Conservation (phyloP, 1,139 yeast genomes). For the Lodderomyces metapsilosis region DNA sequence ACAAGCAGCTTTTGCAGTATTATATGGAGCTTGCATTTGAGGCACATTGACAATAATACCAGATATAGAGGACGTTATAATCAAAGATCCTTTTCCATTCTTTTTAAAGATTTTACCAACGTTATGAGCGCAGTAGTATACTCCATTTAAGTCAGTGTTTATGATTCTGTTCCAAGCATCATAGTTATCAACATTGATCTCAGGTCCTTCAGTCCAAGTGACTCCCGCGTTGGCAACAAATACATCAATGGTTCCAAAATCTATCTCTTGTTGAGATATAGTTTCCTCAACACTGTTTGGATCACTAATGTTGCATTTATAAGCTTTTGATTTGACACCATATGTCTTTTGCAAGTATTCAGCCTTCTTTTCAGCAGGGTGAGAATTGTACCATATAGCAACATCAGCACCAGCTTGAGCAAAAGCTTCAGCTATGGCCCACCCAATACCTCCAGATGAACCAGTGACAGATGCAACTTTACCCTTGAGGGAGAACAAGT, state of each 20-base stretch:
- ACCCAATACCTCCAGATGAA: conserved; percentile 83
- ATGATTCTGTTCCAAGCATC: conserved; percentile 61
- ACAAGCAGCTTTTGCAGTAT: conserved; percentile 85
- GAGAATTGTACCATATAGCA: conserved; percentile 66
- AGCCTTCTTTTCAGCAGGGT: conserved; percentile 62
- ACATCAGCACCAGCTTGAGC: conserved; percentile 93
- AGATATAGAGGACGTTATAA: conserved; percentile 83
- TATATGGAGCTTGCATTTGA: conserved; percentile 84
- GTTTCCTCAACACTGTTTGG: conserved; percentile 57
- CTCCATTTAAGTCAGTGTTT: conserved; percentile 72
- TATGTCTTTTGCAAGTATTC: conserved; percentile 56
- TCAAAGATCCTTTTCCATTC: conserved; percentile 68
- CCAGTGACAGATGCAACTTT: conserved; percentile 90
- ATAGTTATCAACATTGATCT: conserved; percentile 52
- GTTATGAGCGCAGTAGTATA: conserved; percentile 68
- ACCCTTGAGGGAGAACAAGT: conserved; percentile 69
- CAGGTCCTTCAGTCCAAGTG: conserved; percentile 77
- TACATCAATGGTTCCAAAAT: conserved; percentile 76
- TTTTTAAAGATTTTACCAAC: conserved; percentile 70
- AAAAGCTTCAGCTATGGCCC: conserved; percentile 78
- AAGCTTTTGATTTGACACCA: conserved; percentile 67
- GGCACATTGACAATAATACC: conserved; percentile 83
- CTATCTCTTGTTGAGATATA: conserved; percentile 58
- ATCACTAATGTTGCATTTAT: conserved; percentile 67
- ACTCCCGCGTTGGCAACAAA: conserved; percentile 92